Base-by-base conservation (phyloP, 495 filamentous ascomycete species). In the Penicillium antarcticum region DNA sequence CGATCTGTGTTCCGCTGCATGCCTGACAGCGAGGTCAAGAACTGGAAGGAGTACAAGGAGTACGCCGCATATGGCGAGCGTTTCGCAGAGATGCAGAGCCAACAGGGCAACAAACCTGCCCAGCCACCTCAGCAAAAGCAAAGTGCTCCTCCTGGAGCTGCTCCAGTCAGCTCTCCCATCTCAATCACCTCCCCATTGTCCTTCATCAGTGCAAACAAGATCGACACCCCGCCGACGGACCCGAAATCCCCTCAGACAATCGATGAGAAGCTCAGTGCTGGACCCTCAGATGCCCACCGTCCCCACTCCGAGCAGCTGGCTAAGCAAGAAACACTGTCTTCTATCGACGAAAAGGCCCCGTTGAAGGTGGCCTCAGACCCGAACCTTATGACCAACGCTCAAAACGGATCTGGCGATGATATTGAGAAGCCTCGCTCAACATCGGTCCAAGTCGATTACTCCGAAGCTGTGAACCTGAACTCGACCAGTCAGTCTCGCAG, bases 1-100 rank as follows among this genome's bases (percentile, higher is more conserved):
- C 85, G 95, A 19, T 83, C 87, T 48, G 95, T 98, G 11, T 98
- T 98, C 75, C 85, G 95, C 40, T 96, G 91, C 68, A 92, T 92
- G 88, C 94, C 94, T 2, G 94, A 98, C 62, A 95, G 82, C 47
- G 90, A 97, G 58, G 95, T 95, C 55, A 87, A 85, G 55, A 89
- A 83, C 43, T 98, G 95, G 95, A 86, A 87, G 57, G 89, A 95
- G 55, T 98, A 97, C 73, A 91, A 89, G 60, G 87, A 95, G 50
- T 96, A 86, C 62, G 73, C 82, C 41, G 80, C 85, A 5, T 97
- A 95, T 63, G 80, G 80, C 19, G 84, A 87, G 56, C 81, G 86
- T 12, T 96, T 97, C 70, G 79, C 82, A 46, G 85, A 88, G 51
- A 82, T 84, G 69, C 80, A 88, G 58, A 80, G 66, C 31, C 76